A percentile compares a stretch with the other conserved stretches of the same genome.
Evolutionary conservation across 2,329 filamentous ascomycete species (phyloP).

Genomic region (Tolypocladium guangdongense): DNA sequence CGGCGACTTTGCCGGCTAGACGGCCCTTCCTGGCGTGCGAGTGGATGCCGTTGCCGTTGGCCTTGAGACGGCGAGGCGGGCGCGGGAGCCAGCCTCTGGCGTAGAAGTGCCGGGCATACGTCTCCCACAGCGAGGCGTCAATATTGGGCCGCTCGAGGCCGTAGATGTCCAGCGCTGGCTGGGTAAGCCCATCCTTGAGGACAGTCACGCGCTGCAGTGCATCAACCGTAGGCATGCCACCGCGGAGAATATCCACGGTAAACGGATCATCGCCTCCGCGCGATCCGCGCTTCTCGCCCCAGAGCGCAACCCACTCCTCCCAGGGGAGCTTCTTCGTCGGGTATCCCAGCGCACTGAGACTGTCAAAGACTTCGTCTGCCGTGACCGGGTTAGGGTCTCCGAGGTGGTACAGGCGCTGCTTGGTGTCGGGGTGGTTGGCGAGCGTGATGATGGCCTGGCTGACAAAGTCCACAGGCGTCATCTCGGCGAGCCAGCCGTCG

Average conservation of each 20-base stretch:
- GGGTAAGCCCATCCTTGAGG: conserved; percentile 59
- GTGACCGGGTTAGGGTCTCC: conserved; percentile 61
- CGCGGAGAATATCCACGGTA: conserved; percentile 68
- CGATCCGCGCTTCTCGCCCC: conserved; percentile 58
- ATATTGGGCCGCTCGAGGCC: conserved; percentile 56
- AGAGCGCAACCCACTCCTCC: conserved; percentile 64
- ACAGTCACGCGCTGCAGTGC: conserved; percentile 62
- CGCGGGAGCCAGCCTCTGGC: conserved; percentile 64
- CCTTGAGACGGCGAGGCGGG: conserved; percentile 40
- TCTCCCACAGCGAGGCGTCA: conserved; percentile 59
- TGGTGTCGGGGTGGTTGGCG: conserved; percentile 48
- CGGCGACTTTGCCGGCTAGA: conserved; percentile 57
- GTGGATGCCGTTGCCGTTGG: conserved; percentile 16
- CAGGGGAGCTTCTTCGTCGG: conserved; percentile 54
- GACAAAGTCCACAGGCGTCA: conserved; percentile 77
- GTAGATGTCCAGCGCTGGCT: conserved; percentile 42
- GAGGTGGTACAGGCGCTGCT: conserved; percentile 61
- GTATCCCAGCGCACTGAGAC: conserved; percentile 58
- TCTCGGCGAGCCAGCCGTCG: conserved; percentile 66
- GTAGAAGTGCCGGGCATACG: conserved; percentile 71
- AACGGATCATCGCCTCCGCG: conserved; percentile 62
- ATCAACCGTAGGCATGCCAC: conserved; percentile 68
- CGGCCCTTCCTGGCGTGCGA: conserved; percentile 35
- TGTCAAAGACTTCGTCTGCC: conserved; percentile 54
- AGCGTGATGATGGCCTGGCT: conserved; percentile 63